Evolutionary conservation across 805 yeast genomes (phyloP), one percentile per base, ranked within the genome.

Genomic region (Scheffersomyces coipomensis): DNA sequence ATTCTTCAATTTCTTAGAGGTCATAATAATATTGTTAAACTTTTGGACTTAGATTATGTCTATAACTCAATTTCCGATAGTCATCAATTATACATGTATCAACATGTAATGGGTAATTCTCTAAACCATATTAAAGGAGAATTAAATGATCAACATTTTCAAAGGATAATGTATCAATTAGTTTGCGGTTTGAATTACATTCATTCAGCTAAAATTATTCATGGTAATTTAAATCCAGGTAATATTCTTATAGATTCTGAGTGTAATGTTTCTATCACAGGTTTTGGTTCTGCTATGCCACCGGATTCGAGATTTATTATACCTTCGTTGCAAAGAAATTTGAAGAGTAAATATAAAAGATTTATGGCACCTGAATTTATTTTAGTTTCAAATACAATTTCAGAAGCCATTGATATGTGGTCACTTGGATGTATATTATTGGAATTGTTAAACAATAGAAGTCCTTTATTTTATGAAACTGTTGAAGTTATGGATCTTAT

Each of bases 291-390:
- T 41, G 97, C 97, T 85, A 82, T 50, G 88, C 88, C 50, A 85
- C 85, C 22, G 96, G 95, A n/a, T 90, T 88, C 53, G 67, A 90
- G 71, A 90, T 97, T 1, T 97, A 90, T 60, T 91, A 91, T 58
- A 97, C 91, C 21, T 97, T 9, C 7, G 7, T 24, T 24, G 12
- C 23, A 21, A 21, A 21, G 9, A 21, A 13, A 6, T 10, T 9
- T 97, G 22, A 91, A 98, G 0, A 75, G 97, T 24, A 12, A 24
- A 5, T 24, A 13, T 10, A 24, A 24, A 58, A 91, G 98, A 97
- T 91, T 91, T 63, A 74, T 97, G 49, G 98, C 98, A 2, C 98
- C 98, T 0, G 98, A 91, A 56, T 88, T 91, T 63, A 90, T 91
- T 88, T 71, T 91, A 39, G 83, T 91, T 45, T 88, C 86, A 68